A percentile compares a stretch with the other conserved stretches of the same genome.
Evolutionary conservation across 116 monocot genomes (phyloP).

Genomic region (Papilionanthe hybrid): DNA sequence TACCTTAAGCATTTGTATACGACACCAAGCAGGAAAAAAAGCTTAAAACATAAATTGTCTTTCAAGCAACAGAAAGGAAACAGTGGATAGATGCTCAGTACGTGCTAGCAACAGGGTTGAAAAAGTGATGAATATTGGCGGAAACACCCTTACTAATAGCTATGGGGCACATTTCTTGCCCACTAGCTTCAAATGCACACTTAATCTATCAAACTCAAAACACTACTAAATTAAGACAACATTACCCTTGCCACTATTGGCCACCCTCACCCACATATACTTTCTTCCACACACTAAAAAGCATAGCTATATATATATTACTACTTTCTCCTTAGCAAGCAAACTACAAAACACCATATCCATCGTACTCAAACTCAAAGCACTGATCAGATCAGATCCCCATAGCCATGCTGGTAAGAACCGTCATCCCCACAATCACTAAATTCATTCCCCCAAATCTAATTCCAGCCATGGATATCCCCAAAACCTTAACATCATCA

Average conservation of each 20-base stretch:
- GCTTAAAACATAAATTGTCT: neutral
- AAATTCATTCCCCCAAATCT: neutral
- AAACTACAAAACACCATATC: neutral
- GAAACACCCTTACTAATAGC: no score
- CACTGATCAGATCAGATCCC: neutral
- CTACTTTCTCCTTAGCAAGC: neutral
- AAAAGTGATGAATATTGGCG: no score
- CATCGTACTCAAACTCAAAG: neutral
- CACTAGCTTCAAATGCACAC: neutral
- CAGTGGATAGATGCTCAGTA: neutral
- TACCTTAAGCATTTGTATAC: neutral
- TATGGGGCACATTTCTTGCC: no score
- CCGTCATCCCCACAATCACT: neutral
- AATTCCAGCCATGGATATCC: slow-evolving; percentile 13
- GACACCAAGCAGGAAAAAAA: neutral
- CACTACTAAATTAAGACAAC: no score
- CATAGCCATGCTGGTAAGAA: neutral
- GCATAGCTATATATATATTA: neutral
- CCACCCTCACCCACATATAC: neutral
- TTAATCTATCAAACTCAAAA: no score
- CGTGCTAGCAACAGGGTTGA: neutral
- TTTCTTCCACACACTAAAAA: neutral
- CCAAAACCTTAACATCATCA: slow-evolving; percentile 66
- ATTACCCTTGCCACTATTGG: no score
- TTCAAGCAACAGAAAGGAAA: neutral